Evolutionary conservation across 1,284 basidiomycete genomes (phyloP).

Genomic region (Heterobasidion occidentale): DNA sequence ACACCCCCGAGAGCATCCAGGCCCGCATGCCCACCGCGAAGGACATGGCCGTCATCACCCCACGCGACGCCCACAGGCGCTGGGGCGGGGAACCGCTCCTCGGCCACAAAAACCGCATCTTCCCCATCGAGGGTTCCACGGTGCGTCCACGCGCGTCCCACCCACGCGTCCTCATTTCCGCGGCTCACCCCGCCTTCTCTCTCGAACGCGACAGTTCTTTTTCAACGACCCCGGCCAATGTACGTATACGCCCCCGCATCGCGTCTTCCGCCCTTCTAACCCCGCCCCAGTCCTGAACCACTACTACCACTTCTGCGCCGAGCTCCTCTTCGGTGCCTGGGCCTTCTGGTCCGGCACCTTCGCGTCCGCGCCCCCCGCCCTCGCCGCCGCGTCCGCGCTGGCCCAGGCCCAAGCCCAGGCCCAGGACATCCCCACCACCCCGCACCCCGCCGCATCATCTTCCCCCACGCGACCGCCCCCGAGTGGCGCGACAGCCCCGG

Average conservation of each 20-base stretch:
- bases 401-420: background rate
- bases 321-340: conserved; percentile 68
- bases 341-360: conserved; percentile 61
- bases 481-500: conserved; percentile 72
- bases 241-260: conserved; percentile 11
- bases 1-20: conserved; percentile 55
- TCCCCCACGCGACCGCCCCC: conserved; percentile 44
- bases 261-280: background rate
- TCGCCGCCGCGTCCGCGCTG: background rate
- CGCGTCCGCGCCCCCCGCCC: conserved; percentile 13
- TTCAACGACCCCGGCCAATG: conserved; percentile 63
- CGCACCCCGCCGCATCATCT: conserved; percentile 63
- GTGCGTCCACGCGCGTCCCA: conserved; percentile 26
- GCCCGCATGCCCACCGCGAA: conserved; percentile 56
- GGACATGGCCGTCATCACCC: conserved; percentile 54
- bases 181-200: background rate
- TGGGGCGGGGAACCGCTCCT: conserved; percentile 43
- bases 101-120: conserved; percentile 42
- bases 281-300: conserved; percentile 51
- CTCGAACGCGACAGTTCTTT: conserved; percentile 15
- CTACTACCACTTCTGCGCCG: conserved; percentile 80
- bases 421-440: conserved; percentile 18
- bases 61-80: conserved; percentile 47
- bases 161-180: background rate
- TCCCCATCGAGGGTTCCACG: conserved; percentile 63